Evolutionary conservation across 202 grass and related monocot genomes (phyloP).

Genomic region (Panicum hallii): DNA sequence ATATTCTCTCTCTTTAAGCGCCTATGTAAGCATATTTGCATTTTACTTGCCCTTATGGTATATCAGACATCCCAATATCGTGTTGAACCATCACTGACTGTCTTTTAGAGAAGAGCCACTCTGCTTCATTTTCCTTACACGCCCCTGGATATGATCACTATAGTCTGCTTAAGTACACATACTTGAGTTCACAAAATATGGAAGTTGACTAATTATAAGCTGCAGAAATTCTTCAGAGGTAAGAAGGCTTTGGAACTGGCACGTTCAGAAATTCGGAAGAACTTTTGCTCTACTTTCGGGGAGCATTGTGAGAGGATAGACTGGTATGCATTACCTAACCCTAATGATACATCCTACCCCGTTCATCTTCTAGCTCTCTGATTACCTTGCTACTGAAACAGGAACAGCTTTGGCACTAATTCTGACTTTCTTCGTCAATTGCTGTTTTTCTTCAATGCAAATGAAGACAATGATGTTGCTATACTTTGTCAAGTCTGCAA

Average conservation of each 20-base stretch:
- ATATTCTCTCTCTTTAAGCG: neutral
- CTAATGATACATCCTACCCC: slow-evolving; percentile 28
- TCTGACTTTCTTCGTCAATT: slow-evolving; percentile 93
- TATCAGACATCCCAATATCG: neutral
- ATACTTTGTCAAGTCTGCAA: slow-evolving; percentile 76
- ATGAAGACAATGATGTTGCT: slow-evolving; percentile 68
- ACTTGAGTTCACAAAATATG: slow-evolving; percentile 42
- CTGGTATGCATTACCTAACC: slow-evolving; percentile 56
- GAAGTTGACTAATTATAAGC: slow-evolving; percentile 72
- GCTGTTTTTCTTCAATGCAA: slow-evolving; percentile 92
- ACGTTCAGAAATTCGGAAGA: slow-evolving; percentile 61
- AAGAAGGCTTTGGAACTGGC: slow-evolving; percentile 72
- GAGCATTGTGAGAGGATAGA: slow-evolving; percentile 70
- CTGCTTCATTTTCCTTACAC: slow-evolving; percentile 8
- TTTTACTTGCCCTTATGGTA: neutral
- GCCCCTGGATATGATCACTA: neutral
- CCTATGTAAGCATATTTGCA: neutral
- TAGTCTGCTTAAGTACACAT: neutral
- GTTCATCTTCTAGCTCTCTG: slow-evolving; percentile 41
- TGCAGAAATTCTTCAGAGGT: slow-evolving; percentile 99
- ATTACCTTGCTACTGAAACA: slow-evolving; percentile 62
- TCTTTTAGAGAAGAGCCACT: neutral
- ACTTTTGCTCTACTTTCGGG: slow-evolving; percentile 78
- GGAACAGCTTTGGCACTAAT: slow-evolving; percentile 67
- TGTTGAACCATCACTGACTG: slow-evolving; percentile 8